Percentiles rank a stretch among this genome's conserved stretches.
These are phyloP conservation scores for Amauroascus niger DNA, from an alignment of 2,329 filamentous ascomycete species.

Conservation along the genomic window DNA sequence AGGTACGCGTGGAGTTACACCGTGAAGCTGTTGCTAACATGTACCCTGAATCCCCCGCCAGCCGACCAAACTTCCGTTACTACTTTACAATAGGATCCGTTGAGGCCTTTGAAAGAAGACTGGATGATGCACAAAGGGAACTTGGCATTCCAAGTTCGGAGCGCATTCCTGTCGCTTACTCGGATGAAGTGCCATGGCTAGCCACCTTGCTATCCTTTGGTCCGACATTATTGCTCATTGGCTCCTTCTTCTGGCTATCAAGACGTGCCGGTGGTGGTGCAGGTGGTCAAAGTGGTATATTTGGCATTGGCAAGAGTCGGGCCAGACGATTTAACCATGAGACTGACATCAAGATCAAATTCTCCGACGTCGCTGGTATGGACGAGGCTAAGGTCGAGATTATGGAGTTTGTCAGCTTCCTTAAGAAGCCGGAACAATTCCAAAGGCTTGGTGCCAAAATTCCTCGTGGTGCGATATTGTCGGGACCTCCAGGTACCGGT, in stretches of 20 bases:
- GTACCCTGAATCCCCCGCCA: constrained; percentile 66
- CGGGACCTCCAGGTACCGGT: constrained; percentile 95
- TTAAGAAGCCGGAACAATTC: constrained; percentile 87
- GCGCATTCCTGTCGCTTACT: constrained; percentile 85
- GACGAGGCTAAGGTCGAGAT: constrained; percentile 97
- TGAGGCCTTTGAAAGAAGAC: constrained; percentile 78
- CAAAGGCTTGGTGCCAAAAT: constrained; percentile 95
- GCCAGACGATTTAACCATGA: constrained; percentile 98
- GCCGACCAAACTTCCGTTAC: constrained; percentile 64
- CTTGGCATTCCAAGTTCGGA: constrained; percentile 78
- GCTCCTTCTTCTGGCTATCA: constrained; percentile 68
- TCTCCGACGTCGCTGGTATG: constrained; percentile 92
- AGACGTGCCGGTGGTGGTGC: constrained; percentile 62
- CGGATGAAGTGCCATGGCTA: constrained; percentile 62
- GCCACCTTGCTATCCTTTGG: constrained; percentile 69
- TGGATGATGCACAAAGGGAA: constrained; percentile 81
- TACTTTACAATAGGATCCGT: constrained; percentile 94
- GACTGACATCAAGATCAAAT: constrained; percentile 92
- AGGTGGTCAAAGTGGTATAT: constrained; percentile 65
- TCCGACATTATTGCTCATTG: constrained; percentile 77
- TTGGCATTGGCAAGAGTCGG: constrained; percentile 90
- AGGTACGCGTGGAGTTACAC: constrained; percentile 71
- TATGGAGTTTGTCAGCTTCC: constrained; percentile 97
- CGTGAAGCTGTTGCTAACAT: constrained; percentile 60
- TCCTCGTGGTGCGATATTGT: constrained; percentile 88